These are phyloP conservation scores for Trichodelitschia bisporula DNA, from an alignment of 495 filamentous ascomycete genomes.

Conservation along the genomic window DNA sequence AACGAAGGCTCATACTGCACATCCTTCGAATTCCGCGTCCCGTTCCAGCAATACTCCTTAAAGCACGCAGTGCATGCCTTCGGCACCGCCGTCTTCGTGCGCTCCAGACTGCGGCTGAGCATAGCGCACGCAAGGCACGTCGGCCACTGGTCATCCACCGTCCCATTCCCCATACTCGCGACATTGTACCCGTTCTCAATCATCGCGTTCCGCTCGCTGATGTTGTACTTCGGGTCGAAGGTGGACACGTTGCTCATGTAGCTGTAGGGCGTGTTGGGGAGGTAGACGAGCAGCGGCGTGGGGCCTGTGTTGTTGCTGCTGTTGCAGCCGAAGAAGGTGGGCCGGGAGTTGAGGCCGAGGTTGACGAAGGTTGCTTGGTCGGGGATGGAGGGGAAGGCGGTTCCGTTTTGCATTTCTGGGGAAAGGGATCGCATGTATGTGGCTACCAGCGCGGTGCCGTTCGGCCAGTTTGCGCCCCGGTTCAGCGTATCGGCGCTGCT, in stretches of 20 bases:
- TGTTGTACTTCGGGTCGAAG: conserved; percentile 33
- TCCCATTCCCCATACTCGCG: conserved; percentile 61
- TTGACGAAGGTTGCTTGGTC: conserved; percentile 73
- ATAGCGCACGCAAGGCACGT: conserved; percentile 73
- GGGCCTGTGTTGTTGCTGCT: conserved; percentile 32
- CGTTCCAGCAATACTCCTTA: conserved; percentile 68
- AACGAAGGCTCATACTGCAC: conserved; percentile 1
- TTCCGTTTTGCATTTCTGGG: conserved; percentile 44
- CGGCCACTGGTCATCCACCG: conserved; percentile 44
- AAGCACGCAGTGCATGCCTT: conserved; percentile 53
- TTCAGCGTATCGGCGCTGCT: conserved; percentile 50
- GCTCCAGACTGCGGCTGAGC: conserved; percentile 45
- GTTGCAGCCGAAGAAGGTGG: conserved; percentile 87
- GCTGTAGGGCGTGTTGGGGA: conserved; percentile 72
- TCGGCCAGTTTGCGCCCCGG: conserved; percentile 37
- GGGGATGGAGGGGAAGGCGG: conserved; percentile 60
- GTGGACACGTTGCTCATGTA: conserved; percentile 51
- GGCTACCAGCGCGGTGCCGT: conserved; percentile 60
- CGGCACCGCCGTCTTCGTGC: conserved; percentile 38
- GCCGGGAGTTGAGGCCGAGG: conserved; percentile 56
- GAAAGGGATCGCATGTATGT: conserved; percentile 53
- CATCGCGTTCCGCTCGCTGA: conserved; percentile 41
- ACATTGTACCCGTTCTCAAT: conserved; percentile 67
- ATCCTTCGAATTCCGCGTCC: conserved; percentile 25
- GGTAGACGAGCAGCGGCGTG: conserved; percentile 60